Evolutionary conservation across 1,284 basidiomycete species (phyloP).

Genomic region (Schizophyllum amplum): DNA sequence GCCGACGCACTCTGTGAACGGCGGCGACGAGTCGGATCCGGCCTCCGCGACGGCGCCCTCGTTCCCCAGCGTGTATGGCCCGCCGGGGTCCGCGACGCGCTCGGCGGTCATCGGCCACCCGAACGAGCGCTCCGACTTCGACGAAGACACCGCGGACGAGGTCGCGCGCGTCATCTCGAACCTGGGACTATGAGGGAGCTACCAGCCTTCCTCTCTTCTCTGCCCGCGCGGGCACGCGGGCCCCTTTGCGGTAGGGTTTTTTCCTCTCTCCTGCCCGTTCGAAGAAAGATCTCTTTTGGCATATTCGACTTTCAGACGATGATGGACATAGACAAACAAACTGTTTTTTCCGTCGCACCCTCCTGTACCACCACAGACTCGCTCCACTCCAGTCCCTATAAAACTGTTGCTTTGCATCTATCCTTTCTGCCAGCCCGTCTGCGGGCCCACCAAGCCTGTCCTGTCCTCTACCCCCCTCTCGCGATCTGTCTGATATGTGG

Average conservation of each 20-base stretch:
- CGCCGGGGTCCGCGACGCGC: slow-evolving; percentile 35
- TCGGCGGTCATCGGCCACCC: slow-evolving; percentile 40
- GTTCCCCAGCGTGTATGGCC: slow-evolving; percentile 77
- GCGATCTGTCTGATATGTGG: slow-evolving; percentile 26
- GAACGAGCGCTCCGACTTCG: slow-evolving; percentile 39
- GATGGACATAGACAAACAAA: no score
- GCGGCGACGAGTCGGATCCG: slow-evolving; percentile 65
- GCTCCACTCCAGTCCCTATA: no score
- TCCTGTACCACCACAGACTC: no score
- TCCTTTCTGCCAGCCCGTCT: no score
- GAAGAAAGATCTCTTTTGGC: no score
- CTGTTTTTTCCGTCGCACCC: no score
- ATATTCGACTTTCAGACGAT: no score
- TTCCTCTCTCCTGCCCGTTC: no score
- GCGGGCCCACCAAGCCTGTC: slow-evolving; percentile 7
- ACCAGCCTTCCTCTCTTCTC: background rate
- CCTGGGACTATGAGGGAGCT: slow-evolving; percentile 48
- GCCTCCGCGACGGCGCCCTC: slow-evolving; percentile 66
- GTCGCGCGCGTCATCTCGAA: slow-evolving; percentile 74
- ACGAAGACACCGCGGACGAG: slow-evolving; percentile 60
- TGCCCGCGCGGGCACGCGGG: no score
- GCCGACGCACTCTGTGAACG: slow-evolving; percentile 65
- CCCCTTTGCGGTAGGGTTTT: no score
- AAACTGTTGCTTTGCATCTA: no score
- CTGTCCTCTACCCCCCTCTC: slow-evolving; percentile 18